Evolutionary conservation across 805 yeast genomes (phyloP), one percentile per base, ranked within the genome.

Genomic region (Ogataea trehalophila): DNA sequence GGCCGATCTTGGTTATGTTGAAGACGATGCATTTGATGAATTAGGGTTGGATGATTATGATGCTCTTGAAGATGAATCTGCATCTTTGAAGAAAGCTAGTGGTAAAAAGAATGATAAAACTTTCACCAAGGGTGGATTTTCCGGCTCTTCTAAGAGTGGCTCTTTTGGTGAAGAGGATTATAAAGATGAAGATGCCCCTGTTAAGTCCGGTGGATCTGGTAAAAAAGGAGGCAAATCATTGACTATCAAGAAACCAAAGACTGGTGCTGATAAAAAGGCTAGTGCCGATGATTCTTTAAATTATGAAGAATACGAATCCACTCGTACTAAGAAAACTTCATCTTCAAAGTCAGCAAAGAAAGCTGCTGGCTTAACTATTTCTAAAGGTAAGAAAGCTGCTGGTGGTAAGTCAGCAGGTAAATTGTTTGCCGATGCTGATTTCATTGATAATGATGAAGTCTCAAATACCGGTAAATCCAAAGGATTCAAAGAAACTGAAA

Each of bases 11-110:
- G 67, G 67, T 9, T 58, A 57, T 37, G 54, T 57, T 43, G 67
- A 63, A 49, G 67, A 63, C 49, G 66, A 61, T 37, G 61, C 61
- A 3, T 59, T 47, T 44, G 67, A 63, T 49, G 67, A 63, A 41
- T 50, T 63, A 37, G 64, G 64, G 17, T 49, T 63, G 23, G 62
- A 57, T 43, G 52, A 53, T 6, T 26, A 39, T 3, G 31, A 26
- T 34, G 39, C 38, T 5, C 20, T 44, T n/a, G 51, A 53, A 17
- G 56, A 51, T 4, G 26, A 23, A 9, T 37, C 11, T 7, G 41
- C 42, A 17, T 50, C 38, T n/a, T 13, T 17, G 17, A 39, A 35
- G 13, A 51, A 48, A 16, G 46, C 48, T 16, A 51, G 42, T 45
- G 43, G 33, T 17, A 43, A 37, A 31, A 17, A 37, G 9, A 33